These are phyloP conservation scores for Balamuthia mandrillaris DNA, from an alignment of 208 protist species.

Conservation along the genomic window DNA sequence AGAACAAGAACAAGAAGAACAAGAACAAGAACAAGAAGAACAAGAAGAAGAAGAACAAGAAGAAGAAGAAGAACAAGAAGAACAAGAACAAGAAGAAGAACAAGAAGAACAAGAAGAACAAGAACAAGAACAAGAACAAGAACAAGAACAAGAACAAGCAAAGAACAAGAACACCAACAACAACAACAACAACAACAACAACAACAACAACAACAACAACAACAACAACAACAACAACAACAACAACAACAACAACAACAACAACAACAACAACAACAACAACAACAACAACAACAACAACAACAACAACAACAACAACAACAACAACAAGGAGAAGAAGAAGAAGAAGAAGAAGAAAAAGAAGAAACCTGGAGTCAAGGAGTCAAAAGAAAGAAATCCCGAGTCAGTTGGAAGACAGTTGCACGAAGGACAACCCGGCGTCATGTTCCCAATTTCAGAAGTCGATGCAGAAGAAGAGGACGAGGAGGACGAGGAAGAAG, in stretches of 20 bases:
- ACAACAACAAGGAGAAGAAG: no score
- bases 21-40: no score
- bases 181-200: no score
- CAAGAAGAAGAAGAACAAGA: no score
- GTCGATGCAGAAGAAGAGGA: neutral
- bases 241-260: no score
- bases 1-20: no score
- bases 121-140: neutral
- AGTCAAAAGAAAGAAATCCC: constrained; percentile 16
- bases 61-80: neutral
- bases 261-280: no score
- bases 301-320: no score
- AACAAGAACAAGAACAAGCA: neutral
- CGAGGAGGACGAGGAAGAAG: neutral
- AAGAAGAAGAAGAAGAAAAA: neutral
- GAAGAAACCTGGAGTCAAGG: neutral
- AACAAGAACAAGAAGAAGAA: neutral
- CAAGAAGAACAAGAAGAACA: neutral
- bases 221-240: no score
- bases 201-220: no score
- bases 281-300: no score
- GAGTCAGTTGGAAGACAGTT: neutral
- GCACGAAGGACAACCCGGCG: neutral
- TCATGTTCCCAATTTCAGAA: neutral
- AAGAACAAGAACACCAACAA: no score